Evolutionary conservation across 768 basidiomycete genomes (phyloP), one percentile per base, ranked within the genome.

Genomic region (Psilocybe subaeruginosa): DNA sequence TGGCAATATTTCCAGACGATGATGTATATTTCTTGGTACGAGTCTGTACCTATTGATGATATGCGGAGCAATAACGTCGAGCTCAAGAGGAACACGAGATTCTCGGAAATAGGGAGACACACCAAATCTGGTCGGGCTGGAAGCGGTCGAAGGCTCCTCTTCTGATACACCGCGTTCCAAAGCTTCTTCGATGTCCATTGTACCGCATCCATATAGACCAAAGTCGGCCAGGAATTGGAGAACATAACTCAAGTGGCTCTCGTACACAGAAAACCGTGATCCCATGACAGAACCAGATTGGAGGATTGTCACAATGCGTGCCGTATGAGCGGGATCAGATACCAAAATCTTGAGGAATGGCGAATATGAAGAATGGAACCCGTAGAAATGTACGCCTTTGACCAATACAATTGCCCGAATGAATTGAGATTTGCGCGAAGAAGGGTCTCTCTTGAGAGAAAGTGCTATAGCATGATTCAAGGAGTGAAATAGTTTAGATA

Each of bases 381-480:
- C 96, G 74, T 99, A 99, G 75, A 99, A 97, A 69, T 91, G 90
- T 16, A 95, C 78, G n/a, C 95, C 97, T 76, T 99, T 99, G 64
- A 95, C 92, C 54, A 96, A 80, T 50, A 93, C 71, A 43, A 97
- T 82, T 23, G 88, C 88, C 12, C 92, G 90, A 60, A 93, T 79
- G 69, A 82, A 89, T 66, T 83, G 84, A 16, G 85, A 82, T 48
- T 77, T 82, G 4, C 76, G 73, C 1, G 85, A 85, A 8, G 80
- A 69, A 0, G 90, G 90, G 58, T 91, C 86, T 29, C 88, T 88
- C 69, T 89, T 89, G 66, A 94, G 74, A 3, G 93, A 93, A 49
- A 94, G 75, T 1, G 90, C 89, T 65, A 99, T 85, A 1, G 95
- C 95, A 67, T 90, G 85, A 69, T 98, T 93, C 58, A 99, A 79